These are phyloP conservation scores for Talaromyces rugulosus DNA, from an alignment of 2,329 filamentous ascomycete genomes.

Conservation along the genomic window DNA sequence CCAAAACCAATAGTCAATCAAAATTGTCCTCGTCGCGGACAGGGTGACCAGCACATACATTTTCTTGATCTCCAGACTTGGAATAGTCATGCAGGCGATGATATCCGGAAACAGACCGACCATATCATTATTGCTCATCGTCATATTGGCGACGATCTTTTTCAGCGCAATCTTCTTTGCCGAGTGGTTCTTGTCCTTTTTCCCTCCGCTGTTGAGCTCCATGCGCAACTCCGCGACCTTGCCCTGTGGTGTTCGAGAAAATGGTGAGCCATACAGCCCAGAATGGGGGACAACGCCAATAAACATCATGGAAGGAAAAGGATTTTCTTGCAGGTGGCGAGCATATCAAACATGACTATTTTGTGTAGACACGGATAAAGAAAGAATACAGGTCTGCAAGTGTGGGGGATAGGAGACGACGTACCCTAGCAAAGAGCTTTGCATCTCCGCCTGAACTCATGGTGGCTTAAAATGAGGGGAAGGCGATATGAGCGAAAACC, in stretches of 20 bases:
- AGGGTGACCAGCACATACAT: slow-evolving; percentile 59
- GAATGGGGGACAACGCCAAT: slow-evolving; percentile 25
- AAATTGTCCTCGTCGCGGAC: background rate
- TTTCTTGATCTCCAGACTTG: slow-evolving; percentile 97
- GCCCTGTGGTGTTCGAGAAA: slow-evolving; percentile 62
- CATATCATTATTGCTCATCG: slow-evolving; percentile 99
- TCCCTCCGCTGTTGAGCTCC: slow-evolving; percentile 88
- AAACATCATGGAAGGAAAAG: slow-evolving; percentile 22
- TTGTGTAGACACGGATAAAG: background rate
- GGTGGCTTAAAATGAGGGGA: slow-evolving; percentile 20
- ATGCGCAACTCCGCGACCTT: slow-evolving; percentile 96
- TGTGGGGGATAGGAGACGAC: slow-evolving; percentile 30
- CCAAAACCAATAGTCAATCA: slow-evolving; percentile 10
- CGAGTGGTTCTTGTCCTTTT: slow-evolving; percentile 96
- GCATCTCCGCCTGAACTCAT: slow-evolving; percentile 78
- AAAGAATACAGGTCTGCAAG: background rate
- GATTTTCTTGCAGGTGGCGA: background rate
- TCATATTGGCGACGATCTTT: slow-evolving; percentile 99
- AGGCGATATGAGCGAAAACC: background rate
- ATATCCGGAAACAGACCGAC: slow-evolving; percentile 94
- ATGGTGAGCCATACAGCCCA: slow-evolving; percentile 26
- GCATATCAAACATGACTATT: background rate
- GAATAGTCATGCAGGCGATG: slow-evolving; percentile 90
- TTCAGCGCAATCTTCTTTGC: slow-evolving; percentile 97
- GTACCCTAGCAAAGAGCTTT: slow-evolving; percentile 97